Evolutionary conservation across 1,139 yeast species (phyloP).

Genomic region (Suhomyces bokatorum): DNA sequence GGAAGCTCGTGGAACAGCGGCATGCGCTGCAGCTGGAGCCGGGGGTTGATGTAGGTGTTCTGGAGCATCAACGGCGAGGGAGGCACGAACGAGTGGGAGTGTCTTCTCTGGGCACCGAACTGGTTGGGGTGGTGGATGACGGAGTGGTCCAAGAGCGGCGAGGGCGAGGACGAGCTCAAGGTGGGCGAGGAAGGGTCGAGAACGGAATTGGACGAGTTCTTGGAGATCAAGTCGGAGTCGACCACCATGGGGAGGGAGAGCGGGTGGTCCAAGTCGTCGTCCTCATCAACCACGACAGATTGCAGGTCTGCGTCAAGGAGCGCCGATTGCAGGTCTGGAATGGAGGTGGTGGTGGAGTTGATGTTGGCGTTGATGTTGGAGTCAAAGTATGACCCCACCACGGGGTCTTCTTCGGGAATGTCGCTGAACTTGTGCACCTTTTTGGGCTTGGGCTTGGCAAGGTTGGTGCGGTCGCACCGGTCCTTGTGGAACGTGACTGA

Average conservation of each 20-base stretch:
- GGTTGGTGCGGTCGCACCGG: constrained; percentile 35
- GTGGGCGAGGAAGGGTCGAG: constrained; percentile 11
- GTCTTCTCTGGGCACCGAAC: constrained; percentile 4
- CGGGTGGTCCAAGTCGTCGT: constrained; percentile 10
- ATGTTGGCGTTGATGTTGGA: neutral
- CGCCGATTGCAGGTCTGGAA: no score
- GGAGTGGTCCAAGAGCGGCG: constrained; percentile 7
- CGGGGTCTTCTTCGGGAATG: constrained; percentile 9
- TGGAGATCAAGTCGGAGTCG: constrained; percentile 5
- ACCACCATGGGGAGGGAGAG: constrained; percentile 4
- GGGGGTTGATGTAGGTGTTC: constrained; percentile 6
- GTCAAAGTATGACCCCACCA: neutral
- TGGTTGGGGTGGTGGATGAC: constrained; percentile 4
- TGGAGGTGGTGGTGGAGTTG: no score
- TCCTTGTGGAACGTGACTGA: constrained; percentile 33
- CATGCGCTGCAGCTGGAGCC: constrained; percentile 3
- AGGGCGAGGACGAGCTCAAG: constrained; percentile 8
- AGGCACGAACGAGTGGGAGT: constrained; percentile 7
- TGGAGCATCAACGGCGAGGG: constrained; percentile 8
- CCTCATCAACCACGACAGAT: neutral
- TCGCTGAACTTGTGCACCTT: constrained; percentile 2
- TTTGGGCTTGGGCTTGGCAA: constrained; percentile 3
- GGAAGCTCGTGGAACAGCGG: constrained; percentile 5
- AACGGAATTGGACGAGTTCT: constrained; percentile 3
- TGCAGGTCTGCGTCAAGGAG: no score